These are phyloP conservation scores for Melanogaster broomeanus DNA, from an alignment of 768 basidiomycete genomes.

Conservation along the genomic window DNA sequence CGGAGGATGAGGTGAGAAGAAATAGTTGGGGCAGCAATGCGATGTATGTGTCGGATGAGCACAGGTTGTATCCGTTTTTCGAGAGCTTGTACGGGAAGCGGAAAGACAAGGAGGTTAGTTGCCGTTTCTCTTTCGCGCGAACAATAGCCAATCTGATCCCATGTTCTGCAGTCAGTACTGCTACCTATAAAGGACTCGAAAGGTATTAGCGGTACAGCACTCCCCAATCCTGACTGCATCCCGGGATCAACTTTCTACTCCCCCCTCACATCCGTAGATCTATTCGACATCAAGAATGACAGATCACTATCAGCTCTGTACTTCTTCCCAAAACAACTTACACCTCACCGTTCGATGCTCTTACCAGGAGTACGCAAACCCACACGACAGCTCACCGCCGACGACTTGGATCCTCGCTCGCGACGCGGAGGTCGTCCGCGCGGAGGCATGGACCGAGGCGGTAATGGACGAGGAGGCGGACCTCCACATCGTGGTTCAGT, in stretches of 20 bases:
- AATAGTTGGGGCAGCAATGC: constrained; percentile 86
- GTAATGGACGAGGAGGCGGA: constrained; percentile 37
- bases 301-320: constrained; percentile 85
- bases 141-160: constrained; percentile 12
- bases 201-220: constrained; percentile 78
- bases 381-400: constrained; percentile 58
- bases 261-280: constrained; percentile 58
- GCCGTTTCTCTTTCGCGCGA: constrained; percentile 1
- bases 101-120: constrained; percentile 69
- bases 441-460: constrained; percentile 40
- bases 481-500: constrained; percentile 18
- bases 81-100: constrained; percentile 90
- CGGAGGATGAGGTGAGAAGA: constrained; percentile 78
- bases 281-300: constrained; percentile 86
- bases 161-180: constrained; percentile 59
- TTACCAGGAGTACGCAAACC: constrained; percentile 70
- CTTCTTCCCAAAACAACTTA: constrained; percentile 84
- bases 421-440: constrained; percentile 53
- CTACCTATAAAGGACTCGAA: constrained; percentile 70
- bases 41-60: constrained; percentile 81
- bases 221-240: constrained; percentile 85
- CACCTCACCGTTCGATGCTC: constrained; percentile 82
- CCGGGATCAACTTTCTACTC: constrained; percentile 90
- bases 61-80: constrained; percentile 84
- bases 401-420: constrained; percentile 68